These are phyloP conservation scores for Lactifluus hygrophoroides DNA, from an alignment of 768 basidiomycete species.

Conservation along the genomic window DNA sequence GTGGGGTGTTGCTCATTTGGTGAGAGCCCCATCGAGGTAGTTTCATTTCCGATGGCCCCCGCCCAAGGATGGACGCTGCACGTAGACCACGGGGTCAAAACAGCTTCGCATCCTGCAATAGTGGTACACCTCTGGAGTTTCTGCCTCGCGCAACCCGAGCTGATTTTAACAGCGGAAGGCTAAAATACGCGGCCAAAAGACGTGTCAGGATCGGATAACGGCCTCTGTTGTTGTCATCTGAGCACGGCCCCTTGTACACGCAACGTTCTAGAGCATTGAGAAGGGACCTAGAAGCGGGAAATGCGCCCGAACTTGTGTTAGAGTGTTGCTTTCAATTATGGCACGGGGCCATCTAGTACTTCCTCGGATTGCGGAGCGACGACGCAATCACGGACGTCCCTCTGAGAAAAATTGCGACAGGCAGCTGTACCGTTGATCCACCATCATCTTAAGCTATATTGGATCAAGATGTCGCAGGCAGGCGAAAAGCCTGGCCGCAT, in stretches of 20 bases:
- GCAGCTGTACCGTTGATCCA: neutral
- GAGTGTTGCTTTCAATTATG: neutral
- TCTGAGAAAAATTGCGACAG: neutral
- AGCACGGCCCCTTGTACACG: neutral
- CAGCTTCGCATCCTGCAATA: neutral
- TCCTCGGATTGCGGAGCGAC: neutral
- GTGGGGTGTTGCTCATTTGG: neutral
- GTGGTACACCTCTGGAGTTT: neutral
- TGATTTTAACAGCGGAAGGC: neutral
- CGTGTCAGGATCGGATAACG: slow-evolving; percentile 8
- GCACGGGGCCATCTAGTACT: neutral
- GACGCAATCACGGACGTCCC: neutral
- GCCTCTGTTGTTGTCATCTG: neutral
- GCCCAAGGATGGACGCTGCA: neutral
- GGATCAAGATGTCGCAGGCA: neutral
- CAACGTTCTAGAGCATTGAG: neutral
- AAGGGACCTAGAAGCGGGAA: neutral
- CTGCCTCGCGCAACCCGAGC: neutral
- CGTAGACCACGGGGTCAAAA: neutral
- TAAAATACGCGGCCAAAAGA: neutral
- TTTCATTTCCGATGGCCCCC: neutral
- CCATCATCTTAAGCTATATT: neutral
- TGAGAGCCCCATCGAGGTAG: neutral
- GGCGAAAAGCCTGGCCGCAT: neutral
- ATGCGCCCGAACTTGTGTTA: neutral